Conservation (phyloP, 441 rosid species). For the Mallotus japonicus region DNA sequence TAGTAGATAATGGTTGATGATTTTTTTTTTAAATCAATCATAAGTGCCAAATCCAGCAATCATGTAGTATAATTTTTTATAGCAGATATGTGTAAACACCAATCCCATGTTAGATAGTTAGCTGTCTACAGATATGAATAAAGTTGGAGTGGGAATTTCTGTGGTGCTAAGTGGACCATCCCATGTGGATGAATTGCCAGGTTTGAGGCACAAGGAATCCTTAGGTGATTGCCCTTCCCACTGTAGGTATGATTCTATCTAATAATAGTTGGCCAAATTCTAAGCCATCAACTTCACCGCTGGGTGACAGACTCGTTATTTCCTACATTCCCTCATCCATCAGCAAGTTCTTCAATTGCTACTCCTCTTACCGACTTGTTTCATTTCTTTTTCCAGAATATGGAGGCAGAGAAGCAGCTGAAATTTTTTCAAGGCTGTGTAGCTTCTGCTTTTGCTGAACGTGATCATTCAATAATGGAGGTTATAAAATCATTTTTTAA, state of each 20-base stretch:
- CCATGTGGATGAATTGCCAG: conserved; percentile 16
- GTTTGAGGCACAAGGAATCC: neutral
- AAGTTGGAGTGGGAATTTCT: neutral
- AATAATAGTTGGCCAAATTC: neutral
- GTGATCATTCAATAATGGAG: conserved; percentile 95
- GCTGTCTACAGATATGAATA: conserved; percentile 1
- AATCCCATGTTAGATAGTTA: neutral
- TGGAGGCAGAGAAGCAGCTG: conserved; percentile 91
- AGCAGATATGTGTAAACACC: neutral
- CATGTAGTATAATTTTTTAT: neutral
- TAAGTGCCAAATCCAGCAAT: conserved; percentile 21
- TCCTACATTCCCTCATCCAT: neutral
- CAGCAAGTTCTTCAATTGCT: neutral
- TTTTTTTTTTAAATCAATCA: neutral
- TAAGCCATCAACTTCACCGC: no score
- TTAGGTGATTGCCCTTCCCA: neutral
- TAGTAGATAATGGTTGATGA: conserved; percentile 13
- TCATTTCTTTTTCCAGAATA: conserved; percentile 47
- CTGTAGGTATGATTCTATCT: neutral
- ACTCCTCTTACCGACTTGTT: conserved; percentile 10
- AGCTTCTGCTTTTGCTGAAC: conserved; percentile 96
- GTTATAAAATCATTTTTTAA: conserved; percentile 32
- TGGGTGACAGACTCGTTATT: no score
- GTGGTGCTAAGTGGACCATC: conserved; percentile 1
- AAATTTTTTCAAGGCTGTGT: conserved; percentile 97